Evolutionary conservation across 768 basidiomycete species (phyloP).

Genomic region (Hypholoma sublateritium): DNA sequence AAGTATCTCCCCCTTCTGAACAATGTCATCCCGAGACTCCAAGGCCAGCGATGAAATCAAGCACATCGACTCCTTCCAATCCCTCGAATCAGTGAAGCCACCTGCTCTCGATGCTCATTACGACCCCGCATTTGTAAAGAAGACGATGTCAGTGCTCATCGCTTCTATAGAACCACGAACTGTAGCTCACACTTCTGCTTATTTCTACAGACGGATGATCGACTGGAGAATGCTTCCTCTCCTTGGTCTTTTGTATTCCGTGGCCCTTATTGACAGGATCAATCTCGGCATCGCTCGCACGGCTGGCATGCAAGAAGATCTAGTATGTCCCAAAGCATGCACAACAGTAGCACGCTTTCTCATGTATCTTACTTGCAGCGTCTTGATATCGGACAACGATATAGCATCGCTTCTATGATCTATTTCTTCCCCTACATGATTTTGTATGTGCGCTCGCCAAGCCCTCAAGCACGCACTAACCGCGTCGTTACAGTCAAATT

Average conservation of each 20-base stretch:
- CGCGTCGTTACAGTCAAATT: conserved; percentile 25
- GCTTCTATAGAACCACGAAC: neutral
- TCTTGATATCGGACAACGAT: conserved; percentile 25
- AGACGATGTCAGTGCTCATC: conserved; percentile 14
- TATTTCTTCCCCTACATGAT: conserved; percentile 38
- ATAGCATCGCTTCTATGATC: conserved; percentile 34
- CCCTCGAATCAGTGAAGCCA: conserved; percentile 11
- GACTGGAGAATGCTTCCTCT: conserved; percentile 37
- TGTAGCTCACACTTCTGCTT: neutral
- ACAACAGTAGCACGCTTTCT: conserved; percentile 22
- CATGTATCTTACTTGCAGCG: conserved; percentile 24
- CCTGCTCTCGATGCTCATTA: conserved; percentile 18
- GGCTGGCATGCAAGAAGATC: conserved; percentile 35
- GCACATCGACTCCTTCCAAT: neutral
- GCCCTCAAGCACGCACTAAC: neutral
- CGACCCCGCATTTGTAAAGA: conserved; percentile 16
- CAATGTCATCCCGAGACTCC: conserved; percentile 11
- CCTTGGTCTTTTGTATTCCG: conserved; percentile 32
- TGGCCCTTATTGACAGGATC: conserved; percentile 33
- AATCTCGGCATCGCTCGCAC: conserved; percentile 35
- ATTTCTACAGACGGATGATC: conserved; percentile 25
- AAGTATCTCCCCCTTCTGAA: neutral
- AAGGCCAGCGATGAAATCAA: conserved; percentile 15
- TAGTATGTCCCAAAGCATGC: conserved; percentile 22
- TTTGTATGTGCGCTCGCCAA: conserved; percentile 23